phyloP scores from a whole-genome alignment of 1,284 basidiomycete species.

The Cerioporus squamosus region DNA sequence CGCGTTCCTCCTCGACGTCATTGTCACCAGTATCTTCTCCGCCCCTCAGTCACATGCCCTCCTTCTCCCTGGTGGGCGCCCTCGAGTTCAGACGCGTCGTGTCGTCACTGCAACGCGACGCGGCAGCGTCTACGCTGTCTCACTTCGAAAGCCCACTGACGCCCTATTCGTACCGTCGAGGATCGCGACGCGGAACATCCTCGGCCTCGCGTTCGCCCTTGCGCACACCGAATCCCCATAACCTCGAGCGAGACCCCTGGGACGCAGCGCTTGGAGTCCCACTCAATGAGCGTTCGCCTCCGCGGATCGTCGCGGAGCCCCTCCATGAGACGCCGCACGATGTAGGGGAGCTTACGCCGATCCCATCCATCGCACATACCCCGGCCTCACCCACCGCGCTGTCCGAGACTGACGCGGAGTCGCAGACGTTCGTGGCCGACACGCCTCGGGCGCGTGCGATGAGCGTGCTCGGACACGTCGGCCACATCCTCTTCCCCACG shows the following conservation, averaged over 20 bases:
- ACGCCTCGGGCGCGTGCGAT: constrained; percentile 44
- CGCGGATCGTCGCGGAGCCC: constrained; percentile 34
- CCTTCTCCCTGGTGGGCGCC: constrained; percentile 90
- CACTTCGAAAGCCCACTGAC: constrained; percentile 72
- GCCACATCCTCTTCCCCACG: constrained; percentile 84
- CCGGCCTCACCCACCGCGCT: constrained; percentile 53
- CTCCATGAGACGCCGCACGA: constrained; percentile 32
- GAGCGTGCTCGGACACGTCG: constrained; percentile 45
- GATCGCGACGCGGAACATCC: constrained; percentile 51
- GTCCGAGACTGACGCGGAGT: constrained; percentile 44
- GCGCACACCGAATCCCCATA: constrained; percentile 14
- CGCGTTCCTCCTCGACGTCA: constrained; percentile 42
- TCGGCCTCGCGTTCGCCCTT: constrained; percentile 35
- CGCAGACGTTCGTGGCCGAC: constrained; percentile 46
- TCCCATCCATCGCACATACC: constrained; percentile 60
- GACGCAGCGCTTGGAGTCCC: constrained; percentile 52
- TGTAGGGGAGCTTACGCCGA: constrained; percentile 31
- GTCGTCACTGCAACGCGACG: constrained; percentile 72
- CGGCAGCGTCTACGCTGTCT: constrained; percentile 57
- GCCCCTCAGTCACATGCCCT: constrained; percentile 61
- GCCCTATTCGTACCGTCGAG: constrained; percentile 73
- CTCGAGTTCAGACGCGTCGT: constrained; percentile 94
- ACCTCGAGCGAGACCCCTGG: constrained; percentile 45
- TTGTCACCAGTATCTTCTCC: constrained; percentile 36
- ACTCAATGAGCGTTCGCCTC: constrained; percentile 49